Evolutionary conservation across 352 stramenopile species (phyloP).

Genomic region (Phytophthora meadii): DNA sequence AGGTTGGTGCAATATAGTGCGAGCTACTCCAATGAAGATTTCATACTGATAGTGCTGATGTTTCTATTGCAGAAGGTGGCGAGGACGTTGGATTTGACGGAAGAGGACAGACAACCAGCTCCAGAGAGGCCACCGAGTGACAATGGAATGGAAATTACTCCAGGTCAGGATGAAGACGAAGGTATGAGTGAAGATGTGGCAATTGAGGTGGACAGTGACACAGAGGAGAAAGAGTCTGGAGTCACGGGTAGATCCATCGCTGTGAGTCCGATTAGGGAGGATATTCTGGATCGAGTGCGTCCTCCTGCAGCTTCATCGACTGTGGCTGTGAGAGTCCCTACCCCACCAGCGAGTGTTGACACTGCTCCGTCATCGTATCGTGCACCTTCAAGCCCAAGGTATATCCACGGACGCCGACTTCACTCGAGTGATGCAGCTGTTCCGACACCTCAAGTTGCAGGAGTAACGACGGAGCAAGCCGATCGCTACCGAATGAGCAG

Average conservation of each 20-base stretch:
- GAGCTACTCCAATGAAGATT: not conserved
- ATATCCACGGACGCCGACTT: conserved; percentile 33
- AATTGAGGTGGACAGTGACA: conserved; percentile 25
- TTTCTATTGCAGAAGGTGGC: conserved; percentile 27
- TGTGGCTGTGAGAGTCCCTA: not conserved
- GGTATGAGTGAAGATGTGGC: conserved; percentile 11
- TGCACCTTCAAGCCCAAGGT: conserved; percentile 26
- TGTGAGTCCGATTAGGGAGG: conserved; percentile 32
- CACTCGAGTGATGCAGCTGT: conserved; percentile 20
- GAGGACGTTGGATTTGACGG: conserved; percentile 31
- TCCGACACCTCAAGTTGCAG: conserved; percentile 24
- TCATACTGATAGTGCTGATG: conserved; percentile 1
- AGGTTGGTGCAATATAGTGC: conserved; percentile 12
- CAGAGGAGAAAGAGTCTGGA: conserved; percentile 3
- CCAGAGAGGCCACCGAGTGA: conserved; percentile 20
- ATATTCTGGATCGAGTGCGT: conserved; percentile 33
- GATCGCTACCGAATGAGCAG: conserved; percentile 41
- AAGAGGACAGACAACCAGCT: conserved; percentile 6
- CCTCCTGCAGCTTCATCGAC: conserved; percentile 2
- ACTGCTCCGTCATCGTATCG: conserved; percentile 19
- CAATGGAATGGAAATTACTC: not conserved
- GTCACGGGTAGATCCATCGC: conserved; percentile 16
- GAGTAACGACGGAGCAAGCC: conserved; percentile 37
- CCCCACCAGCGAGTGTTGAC: not conserved
- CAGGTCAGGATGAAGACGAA: conserved; percentile 1